These are phyloP conservation scores for Beauveria sp. DNA, from an alignment of 2,329 filamentous ascomycete species.

Conservation along the genomic window DNA sequence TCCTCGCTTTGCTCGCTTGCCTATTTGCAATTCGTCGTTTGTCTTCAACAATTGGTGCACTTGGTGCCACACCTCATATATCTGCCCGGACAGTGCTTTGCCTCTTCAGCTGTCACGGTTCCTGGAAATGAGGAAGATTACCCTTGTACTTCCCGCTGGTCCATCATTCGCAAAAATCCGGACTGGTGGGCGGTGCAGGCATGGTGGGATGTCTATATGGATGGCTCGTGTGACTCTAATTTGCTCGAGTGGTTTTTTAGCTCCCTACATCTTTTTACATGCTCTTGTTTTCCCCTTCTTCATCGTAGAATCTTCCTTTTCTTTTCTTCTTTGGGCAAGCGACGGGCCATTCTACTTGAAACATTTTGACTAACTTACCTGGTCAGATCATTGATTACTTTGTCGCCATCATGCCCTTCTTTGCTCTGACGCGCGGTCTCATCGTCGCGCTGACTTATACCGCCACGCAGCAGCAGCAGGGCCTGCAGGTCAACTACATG, in stretches of 20 bases:
- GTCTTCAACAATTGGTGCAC: conserved; percentile 12
- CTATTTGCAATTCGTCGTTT: background rate
- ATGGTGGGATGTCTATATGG: conserved; percentile 69
- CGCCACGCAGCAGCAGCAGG: conserved; percentile 76
- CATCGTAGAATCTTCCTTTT: conserved; percentile 13
- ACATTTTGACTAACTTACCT: conserved; percentile 11
- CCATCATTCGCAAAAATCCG: conserved; percentile 64
- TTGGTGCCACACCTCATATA: conserved; percentile 44
- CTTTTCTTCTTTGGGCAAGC: background rate
- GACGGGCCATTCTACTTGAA: background rate
- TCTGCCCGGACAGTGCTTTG: conserved; percentile 69
- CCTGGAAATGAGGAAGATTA: conserved; percentile 77
- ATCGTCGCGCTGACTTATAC: conserved; percentile 79
- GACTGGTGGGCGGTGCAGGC: conserved; percentile 58
- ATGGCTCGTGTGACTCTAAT: conserved; percentile 57
- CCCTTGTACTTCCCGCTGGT: conserved; percentile 54
- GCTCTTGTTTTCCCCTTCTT: background rate
- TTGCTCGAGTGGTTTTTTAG: conserved; percentile 52
- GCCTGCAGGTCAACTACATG: conserved; percentile 68
- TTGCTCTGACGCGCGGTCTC: conserved; percentile 54
- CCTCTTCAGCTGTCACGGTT: conserved; percentile 69
- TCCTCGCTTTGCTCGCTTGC: conserved; percentile 15
- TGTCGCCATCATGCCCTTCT: conserved; percentile 23
- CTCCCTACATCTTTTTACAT: conserved; percentile 49
- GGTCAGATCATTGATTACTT: conserved; percentile 23